These are phyloP conservation scores for Aegilops speltoides DNA, from an alignment of 176 grass and related monocot species.

Conservation along the genomic window DNA sequence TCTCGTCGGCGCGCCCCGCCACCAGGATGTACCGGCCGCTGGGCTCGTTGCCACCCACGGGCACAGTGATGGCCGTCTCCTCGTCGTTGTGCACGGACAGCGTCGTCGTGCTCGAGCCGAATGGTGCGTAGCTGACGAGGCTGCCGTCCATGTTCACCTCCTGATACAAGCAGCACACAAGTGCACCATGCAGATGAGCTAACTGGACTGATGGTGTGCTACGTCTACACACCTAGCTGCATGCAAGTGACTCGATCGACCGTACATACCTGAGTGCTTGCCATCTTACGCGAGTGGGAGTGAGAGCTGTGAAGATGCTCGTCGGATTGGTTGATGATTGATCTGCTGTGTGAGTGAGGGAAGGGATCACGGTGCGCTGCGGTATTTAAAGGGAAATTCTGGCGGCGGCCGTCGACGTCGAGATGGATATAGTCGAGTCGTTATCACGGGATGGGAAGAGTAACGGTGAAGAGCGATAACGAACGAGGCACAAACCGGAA, in stretches of 20 bases:
- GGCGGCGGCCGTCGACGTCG: background rate
- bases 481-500: background rate
- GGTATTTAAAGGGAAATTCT: background rate
- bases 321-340: background rate
- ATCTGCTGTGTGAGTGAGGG: background rate
- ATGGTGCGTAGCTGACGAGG: slow-evolving; percentile 35
- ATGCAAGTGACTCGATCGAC: too few species aligned
- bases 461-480: background rate
- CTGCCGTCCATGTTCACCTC: slow-evolving; percentile 20
- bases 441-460: background rate
- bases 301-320: background rate
- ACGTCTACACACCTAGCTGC: too few species aligned
- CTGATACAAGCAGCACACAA: slow-evolving; percentile 10
- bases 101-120: slow-evolving; percentile 32
- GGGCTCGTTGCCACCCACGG: background rate
- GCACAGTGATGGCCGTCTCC: background rate
- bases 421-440: background rate
- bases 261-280: background rate
- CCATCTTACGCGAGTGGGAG: background rate
- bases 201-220: too few species aligned
- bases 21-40: slow-evolving; percentile 33
- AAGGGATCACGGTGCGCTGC: background rate
- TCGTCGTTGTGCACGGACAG: slow-evolving; percentile 19
- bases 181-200: background rate
- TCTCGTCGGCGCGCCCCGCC: background rate